Base-by-base conservation (phyloP, 2,329 filamentous ascomycete genomes). In the Blastomyces parvus region DNA sequence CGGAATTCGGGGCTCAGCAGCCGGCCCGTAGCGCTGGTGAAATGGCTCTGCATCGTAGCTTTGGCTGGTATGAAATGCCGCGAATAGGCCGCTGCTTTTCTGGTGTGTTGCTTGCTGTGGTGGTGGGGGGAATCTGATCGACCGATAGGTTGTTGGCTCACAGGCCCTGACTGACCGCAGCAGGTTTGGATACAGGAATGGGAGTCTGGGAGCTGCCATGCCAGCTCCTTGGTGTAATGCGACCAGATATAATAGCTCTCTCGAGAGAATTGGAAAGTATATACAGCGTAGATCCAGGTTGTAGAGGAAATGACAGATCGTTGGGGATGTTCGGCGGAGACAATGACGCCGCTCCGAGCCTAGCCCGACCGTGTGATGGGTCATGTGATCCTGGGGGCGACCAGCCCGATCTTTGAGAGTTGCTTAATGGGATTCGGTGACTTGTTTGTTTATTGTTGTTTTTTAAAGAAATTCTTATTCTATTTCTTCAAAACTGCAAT, bases 121-220 rank as follows among this genome's bases (percentile, higher is more conserved):
- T 30, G 66, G 58, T 30, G 66, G 72, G 59, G 69, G 70, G 42
- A 76, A 70, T 65, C 78, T 74, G 62, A 81, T 74, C 17, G 78
- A 74, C 68, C 77, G 72, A 68, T 78, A 75, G 30, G 74, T 76
- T 38, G 66, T 77, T 50, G 74, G 78, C 72, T 76, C 79, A 72
- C 74, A 84, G 71, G 74, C 74, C 70, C 81, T 79, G 66, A 81
- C 73, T 19, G 81, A 79, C 62, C 86, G 84, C 74, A 87, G 83
- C 62, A 89, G 75, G 68, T 86, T 84, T 56, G 88, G 86, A 68
- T 88, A 89, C 22, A 90, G 79, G 70, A 89, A 89, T 19, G 84
- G 83, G 64, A 90, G 78, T 70, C 87, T 81, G 65, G 80, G 78
- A 30, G 83, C 80, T 66, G 86, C 81, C 85, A 90, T 90, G 17